Base-by-base conservation (phyloP, 495 filamentous ascomycete species). In the Annulohypoxylon nitens region DNA sequence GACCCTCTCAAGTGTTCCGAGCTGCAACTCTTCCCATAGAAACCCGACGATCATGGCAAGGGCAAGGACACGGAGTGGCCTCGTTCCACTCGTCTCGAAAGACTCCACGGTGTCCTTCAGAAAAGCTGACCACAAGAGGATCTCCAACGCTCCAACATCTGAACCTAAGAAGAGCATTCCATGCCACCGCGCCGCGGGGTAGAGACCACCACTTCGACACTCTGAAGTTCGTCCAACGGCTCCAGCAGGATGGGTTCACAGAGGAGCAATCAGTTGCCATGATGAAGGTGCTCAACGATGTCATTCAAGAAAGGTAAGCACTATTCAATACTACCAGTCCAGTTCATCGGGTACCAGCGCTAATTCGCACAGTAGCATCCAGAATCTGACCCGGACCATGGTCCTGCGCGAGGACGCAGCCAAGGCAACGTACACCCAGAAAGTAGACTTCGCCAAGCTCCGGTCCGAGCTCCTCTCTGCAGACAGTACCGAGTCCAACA, bases 361-460 rank as follows among this genome's bases (percentile, higher is more conserved):
- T 69, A 59, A 74, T 61, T 50, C 41, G 39, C 47, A 45, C 16
- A 14, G 2, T 73, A 92, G 93, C 72, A 97, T 99, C 67, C 97
- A 98, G 79, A 98, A 99, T 84, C 84, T 99, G 20, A 98, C 97
- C 0, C 91, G 96, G 64, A 98, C 96, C 10, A 98, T 99, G 97
- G 97, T 99, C 2, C 87, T 97, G n/a, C 93, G 93, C 76, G 97
- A 98, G 82, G 97, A 93, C 70, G 90, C 92, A 47, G 91, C 92
- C 69, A 90, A 90, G 68, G 91, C 93, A 5, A 97, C 93, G 2
- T 99, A 99, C 82, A 97, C 94, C 0, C 97, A 98, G 78, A 98
- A 98, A 81, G 97, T 99, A 64, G 96, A 99, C 83, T 98, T 99
- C 76, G 93, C 96, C n/a, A 97, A 98, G 85, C 90, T 98, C 18